Conservation (phyloP, 805 yeast species). For the Yarrowia keelungensis region DNA sequence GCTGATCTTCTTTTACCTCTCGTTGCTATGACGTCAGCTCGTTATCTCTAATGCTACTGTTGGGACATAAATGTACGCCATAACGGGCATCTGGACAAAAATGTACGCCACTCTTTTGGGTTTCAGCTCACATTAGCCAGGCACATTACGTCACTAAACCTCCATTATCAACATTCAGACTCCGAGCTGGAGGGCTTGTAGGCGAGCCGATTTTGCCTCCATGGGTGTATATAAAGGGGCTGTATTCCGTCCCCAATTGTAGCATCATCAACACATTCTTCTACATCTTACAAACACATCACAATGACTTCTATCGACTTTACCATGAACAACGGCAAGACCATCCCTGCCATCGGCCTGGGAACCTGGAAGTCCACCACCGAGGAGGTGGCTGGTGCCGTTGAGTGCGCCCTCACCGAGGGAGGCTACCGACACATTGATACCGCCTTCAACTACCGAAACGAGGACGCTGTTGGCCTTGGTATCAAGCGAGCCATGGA, state of each 20-base stretch:
- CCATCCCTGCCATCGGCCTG: conserved; percentile 71
- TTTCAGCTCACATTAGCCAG: neutral
- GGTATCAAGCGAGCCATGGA: conserved; percentile 56
- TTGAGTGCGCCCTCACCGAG: conserved; percentile 56
- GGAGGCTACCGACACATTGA: conserved; percentile 77
- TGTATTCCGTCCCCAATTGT: neutral
- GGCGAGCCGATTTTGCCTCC: conserved; percentile 13
- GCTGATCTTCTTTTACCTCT: conserved; percentile 3
- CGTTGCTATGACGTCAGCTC: conserved; percentile 28
- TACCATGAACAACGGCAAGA: conserved; percentile 62
- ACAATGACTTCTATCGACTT: conserved; percentile 43
- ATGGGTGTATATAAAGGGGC: conserved; percentile 14
- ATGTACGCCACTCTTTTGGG: conserved; percentile 15
- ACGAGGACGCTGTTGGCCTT: conserved; percentile 71
- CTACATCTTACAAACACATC: neutral
- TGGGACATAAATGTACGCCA: conserved; percentile 28
- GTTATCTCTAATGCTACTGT: conserved; percentile 18
- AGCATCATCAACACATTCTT: conserved; percentile 14
- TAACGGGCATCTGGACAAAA: conserved; percentile 5
- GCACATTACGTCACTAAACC: conserved; percentile 36
- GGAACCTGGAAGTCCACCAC: conserved; percentile 68
- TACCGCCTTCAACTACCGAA: conserved; percentile 72
- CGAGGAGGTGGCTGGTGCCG: conserved; percentile 57
- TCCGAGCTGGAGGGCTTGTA: conserved; percentile 1
- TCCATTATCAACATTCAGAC: conserved; percentile 26